These are phyloP conservation scores for Corymbia maculata DNA, from an alignment of 345 rosid genomes.

Conservation along the genomic window DNA sequence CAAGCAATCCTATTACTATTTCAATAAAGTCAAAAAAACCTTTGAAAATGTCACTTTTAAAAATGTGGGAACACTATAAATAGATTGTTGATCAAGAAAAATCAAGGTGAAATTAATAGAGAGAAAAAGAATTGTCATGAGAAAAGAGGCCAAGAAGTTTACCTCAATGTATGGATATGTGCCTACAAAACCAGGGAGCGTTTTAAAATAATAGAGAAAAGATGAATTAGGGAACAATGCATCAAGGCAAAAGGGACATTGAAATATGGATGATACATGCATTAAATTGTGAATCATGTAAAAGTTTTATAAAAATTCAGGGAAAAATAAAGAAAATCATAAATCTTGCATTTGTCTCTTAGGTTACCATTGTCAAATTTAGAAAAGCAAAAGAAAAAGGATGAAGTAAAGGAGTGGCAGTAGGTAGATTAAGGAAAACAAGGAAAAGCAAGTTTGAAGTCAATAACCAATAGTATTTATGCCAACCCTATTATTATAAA, in stretches of 20 bases:
- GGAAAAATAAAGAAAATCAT: not conserved
- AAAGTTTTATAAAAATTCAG: not conserved
- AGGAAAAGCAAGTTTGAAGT: not conserved
- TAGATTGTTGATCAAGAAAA: too few species aligned
- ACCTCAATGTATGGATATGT: conserved; percentile 90
- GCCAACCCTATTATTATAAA: not conserved
- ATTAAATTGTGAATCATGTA: not conserved
- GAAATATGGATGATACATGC: not conserved
- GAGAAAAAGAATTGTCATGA: not conserved
- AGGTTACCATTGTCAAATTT: not conserved
- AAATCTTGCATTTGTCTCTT: not conserved
- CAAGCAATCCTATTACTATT: not conserved
- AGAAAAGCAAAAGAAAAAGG: not conserved
- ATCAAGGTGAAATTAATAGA: not conserved
- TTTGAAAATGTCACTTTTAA: not conserved
- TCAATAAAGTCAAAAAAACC: not conserved
- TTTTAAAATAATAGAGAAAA: not conserved
- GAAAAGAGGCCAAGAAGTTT: conserved; percentile 8
- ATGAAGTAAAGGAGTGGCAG: not conserved
- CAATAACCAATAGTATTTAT: not conserved
- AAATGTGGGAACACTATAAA: too few species aligned
- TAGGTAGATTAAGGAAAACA: not conserved
- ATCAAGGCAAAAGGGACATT: not conserved
- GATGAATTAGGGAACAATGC: not conserved
- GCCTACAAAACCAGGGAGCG: conserved; percentile 29